Percentiles rank a stretch among this genome's conserved stretches.
Conservation (phyloP, 2,329 filamentous ascomycete genomes). For the Aspergillus awamori region DNA sequence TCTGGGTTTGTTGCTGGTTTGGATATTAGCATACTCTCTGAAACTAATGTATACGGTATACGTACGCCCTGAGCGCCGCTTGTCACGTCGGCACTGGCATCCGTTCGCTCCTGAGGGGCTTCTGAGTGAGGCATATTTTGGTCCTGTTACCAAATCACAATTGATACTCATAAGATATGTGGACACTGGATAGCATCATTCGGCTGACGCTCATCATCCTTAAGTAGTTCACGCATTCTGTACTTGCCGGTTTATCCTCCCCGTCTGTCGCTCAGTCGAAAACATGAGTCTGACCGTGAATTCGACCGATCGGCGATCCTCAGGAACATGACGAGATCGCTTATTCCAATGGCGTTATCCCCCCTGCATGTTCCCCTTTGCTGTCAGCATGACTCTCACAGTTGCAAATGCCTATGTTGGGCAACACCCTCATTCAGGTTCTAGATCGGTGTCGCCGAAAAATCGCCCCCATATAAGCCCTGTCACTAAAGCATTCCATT, state of each 20-base stretch:
- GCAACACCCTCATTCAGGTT: no score
- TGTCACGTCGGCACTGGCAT: neutral
- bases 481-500: no score
- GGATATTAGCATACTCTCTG: neutral
- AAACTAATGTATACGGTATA: neutral
- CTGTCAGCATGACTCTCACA: no score
- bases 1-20: neutral
- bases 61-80: neutral
- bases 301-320: no score
- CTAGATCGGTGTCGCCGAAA: no score
- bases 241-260: neutral
- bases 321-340: neutral
- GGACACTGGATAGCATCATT: neutral
- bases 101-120: neutral
- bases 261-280: no score
- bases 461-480: no score
- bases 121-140: neutral
- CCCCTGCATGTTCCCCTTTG: neutral
- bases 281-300: no score
- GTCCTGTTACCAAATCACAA: neutral
- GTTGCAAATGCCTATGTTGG: no score
- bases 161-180: no score
- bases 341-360: neutral
- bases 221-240: neutral
- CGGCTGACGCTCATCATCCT: neutral